Evolutionary conservation across 2,329 filamentous ascomycete species (phyloP).

Genomic region (Plectosphaerella plurivora): DNA sequence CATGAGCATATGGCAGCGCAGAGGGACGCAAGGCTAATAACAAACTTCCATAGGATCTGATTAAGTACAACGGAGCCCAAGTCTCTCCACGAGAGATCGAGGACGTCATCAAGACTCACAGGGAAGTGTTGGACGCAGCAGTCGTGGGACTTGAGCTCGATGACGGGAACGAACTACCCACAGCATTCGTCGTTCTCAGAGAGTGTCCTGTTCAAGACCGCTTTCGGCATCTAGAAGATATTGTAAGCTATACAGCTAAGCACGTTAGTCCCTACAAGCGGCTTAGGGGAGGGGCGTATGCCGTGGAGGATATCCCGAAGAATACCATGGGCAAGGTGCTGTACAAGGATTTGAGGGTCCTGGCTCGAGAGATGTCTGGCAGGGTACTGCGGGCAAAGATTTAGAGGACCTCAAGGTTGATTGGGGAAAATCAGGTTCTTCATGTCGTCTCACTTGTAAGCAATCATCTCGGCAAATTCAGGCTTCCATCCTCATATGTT

Average conservation of each 20-base stretch:
- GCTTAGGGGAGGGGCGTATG: neutral
- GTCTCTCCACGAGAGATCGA: neutral
- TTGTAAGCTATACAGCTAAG: neutral
- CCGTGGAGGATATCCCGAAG: neutral
- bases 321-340: neutral
- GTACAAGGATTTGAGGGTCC: neutral
- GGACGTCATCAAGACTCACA: neutral
- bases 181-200: neutral
- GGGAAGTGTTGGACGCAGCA: neutral
- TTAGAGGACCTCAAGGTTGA: too few relatives aligned
- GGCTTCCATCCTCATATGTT: too few relatives aligned
- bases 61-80: neutral
- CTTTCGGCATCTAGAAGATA: neutral
- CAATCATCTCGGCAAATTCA: too few relatives aligned
- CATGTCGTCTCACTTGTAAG: too few relatives aligned
- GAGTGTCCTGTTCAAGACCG: neutral
- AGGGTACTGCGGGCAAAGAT: too few relatives aligned
- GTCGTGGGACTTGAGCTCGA: neutral
- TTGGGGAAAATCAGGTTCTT: too few relatives aligned
- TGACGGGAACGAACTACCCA: neutral
- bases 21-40: neutral
- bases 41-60: neutral
- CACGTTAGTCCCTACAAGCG: neutral
- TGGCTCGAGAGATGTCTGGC: too few relatives aligned
- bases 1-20: neutral